These are phyloP conservation scores for Hirsutella rhossiliensis DNA, from an alignment of 2,329 filamentous ascomycete species.

Conservation along the genomic window DNA sequence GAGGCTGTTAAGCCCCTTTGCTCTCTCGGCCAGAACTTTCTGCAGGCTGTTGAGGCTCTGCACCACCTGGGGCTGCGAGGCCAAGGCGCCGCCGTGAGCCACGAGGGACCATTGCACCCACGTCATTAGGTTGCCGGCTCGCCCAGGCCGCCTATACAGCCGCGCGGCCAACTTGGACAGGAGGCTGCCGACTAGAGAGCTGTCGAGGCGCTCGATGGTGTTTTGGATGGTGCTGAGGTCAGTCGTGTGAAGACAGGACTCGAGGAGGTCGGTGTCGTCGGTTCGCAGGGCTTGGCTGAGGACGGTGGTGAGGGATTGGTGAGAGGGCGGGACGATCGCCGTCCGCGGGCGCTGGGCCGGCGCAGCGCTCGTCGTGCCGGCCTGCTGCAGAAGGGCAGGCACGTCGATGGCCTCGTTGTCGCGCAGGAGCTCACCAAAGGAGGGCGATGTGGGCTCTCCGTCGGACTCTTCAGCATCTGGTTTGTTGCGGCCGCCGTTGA, in stretches of 20 bases:
- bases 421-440: conserved; percentile 78
- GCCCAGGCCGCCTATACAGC: conserved; percentile 74
- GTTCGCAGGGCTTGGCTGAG: conserved; percentile 86
- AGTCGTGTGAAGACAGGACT: conserved; percentile 77
- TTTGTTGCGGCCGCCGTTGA: conserved; percentile 16
- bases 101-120: conserved; percentile 96
- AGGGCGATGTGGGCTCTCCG: conserved; percentile 43
- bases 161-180: conserved; percentile 78
- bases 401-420: conserved; percentile 69
- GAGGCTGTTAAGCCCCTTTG: conserved; percentile 68
- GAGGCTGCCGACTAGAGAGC: conserved; percentile 64
- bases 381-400: conserved; percentile 41
- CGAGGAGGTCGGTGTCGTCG: conserved; percentile 79
- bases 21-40: conserved; percentile 77
- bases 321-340: conserved; percentile 49
- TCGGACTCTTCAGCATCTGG: conserved; percentile 26
- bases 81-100: conserved; percentile 81
- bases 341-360: conserved; percentile 30
- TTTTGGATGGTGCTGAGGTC: conserved; percentile 68
- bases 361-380: conserved; percentile 14
- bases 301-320: conserved; percentile 81
- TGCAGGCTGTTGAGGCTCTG: conserved; percentile 68
- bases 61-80: conserved; percentile 73
- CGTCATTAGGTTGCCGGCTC: conserved; percentile 79
- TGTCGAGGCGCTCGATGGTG: conserved; percentile 85